Evolutionary conservation across 2,329 filamentous ascomycete genomes (phyloP), one percentile per base, ranked within the genome.

Genomic region (Davidsoniella australis): DNA sequence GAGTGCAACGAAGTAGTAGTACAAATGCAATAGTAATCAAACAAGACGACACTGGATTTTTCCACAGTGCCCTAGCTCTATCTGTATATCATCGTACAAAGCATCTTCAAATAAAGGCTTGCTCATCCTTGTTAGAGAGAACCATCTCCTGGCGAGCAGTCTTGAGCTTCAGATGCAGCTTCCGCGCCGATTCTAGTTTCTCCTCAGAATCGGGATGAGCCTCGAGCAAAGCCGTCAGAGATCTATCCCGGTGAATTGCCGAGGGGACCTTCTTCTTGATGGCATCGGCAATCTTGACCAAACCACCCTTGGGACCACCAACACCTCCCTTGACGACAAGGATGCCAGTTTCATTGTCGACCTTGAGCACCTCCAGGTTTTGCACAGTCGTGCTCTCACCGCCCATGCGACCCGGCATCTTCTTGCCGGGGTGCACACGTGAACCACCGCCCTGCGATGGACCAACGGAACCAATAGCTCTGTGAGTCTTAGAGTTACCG

Each of bases 341-440:
- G 58, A 94, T 77, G 17, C 91, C 91, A 60, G 88, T 81, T 63
- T 84, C 81, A 58, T 80, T 75, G 66, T 96, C 87, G 33, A 94
- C 81, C 70, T 86, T 81, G 62, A 98, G 68, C 48, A 98, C 79
- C 66, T 82, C 84, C 58, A 96, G 68, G 66, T 94, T 95, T 72
- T 95, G 88, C 51, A 91, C 74, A 44, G 91, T 98, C 50, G 87
- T 83, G 57, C 77, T 78, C 64, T 94, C 76, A 56, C 82, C 84
- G 55, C 91, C 91, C 91, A 98, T 96, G 53, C 85, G 78, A 49
- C 91, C 91, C 3, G 91, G 78, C 91, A 98, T 98, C 68, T 87
- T 91, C 77, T 98, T 98, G 53, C 91, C 91, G 0, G 91, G 91
- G 61, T 87, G 70, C 20, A 98, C 89, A 66, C 91, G 78, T 55